These are phyloP conservation scores for Fraxinus dipetala DNA, from an alignment of 305 asterid genomes.

Conservation along the genomic window DNA sequence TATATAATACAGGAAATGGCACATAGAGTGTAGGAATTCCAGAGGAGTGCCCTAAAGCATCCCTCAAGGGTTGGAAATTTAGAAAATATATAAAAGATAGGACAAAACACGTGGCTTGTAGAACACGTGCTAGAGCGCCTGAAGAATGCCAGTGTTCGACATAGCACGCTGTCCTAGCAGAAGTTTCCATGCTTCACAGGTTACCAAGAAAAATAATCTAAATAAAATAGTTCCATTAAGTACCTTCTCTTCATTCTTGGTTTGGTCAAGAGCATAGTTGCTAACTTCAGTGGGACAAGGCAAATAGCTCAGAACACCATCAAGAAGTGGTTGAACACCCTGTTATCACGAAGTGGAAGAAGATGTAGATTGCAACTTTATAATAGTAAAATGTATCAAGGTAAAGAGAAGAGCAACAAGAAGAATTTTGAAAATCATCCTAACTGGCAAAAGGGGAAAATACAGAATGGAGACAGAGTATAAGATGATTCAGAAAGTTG, in stretches of 20 bases:
- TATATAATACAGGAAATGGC: neutral
- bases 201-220: constrained; percentile 11
- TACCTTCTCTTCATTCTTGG: constrained; percentile 92
- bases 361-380: constrained; percentile 14
- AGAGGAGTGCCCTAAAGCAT: neutral
- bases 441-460: neutral
- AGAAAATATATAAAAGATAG: neutral
- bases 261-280: constrained; percentile 88
- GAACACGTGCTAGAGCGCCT: neutral
- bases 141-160: neutral
- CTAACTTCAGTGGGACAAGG: constrained; percentile 85
- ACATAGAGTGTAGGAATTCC: neutral
- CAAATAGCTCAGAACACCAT: constrained; percentile 87
- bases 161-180: neutral
- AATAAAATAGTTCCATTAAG: constrained; percentile 10
- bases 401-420: neutral
- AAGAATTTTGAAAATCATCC: constrained; percentile 5
- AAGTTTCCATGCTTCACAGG: neutral
- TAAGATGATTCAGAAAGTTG: neutral
- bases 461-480: neutral
- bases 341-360: constrained; percentile 35
- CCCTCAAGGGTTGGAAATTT: neutral
- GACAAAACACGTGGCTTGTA: neutral
- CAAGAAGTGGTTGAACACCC: constrained; percentile 97
- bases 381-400: constrained; percentile 11